phyloP scores from a whole-genome alignment of 2,329 filamentous ascomycete genomes.

The Aaosphaeria pasadenensis region DNA sequence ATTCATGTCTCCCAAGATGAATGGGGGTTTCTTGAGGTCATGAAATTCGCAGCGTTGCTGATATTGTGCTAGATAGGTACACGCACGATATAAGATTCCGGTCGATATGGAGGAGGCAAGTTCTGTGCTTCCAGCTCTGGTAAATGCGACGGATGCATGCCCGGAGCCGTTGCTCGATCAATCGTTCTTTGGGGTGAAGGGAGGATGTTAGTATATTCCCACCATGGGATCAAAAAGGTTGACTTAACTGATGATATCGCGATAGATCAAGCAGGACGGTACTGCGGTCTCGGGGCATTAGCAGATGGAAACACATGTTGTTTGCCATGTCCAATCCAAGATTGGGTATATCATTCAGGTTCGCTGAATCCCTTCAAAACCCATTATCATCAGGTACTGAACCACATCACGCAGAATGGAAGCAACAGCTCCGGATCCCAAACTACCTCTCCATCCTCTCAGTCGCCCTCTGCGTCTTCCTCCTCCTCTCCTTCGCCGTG shows the following conservation, averaged over 20 bases:
- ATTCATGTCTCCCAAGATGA: too few relatives aligned
- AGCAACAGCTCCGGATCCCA: slow-evolving; percentile 48
- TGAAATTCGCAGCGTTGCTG: too few relatives aligned
- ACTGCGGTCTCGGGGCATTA: slow-evolving; percentile 47
- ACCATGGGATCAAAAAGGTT: background rate
- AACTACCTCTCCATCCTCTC: slow-evolving; percentile 77
- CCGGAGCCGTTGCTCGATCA: slow-evolving; percentile 20
- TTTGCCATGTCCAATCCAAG: slow-evolving; percentile 76
- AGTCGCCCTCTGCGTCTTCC: slow-evolving; percentile 66
- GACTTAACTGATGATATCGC: background rate
- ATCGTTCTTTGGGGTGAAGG: slow-evolving; percentile 12
- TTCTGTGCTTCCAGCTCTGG: too few relatives aligned
- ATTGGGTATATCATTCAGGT: slow-evolving; percentile 65
- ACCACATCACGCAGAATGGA: slow-evolving; percentile 15
- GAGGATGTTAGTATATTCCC: slow-evolving; percentile 18
- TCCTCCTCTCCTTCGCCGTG: slow-evolving; percentile 74
- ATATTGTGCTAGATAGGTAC: too few relatives aligned
- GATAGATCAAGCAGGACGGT: slow-evolving; percentile 48
- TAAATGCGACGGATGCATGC: slow-evolving; percentile 9
- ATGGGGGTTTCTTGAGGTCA: too few relatives aligned
- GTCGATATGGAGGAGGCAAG: too few relatives aligned
- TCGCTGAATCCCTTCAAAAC: slow-evolving; percentile 9
- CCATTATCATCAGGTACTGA: background rate
- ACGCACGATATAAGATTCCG: too few relatives aligned
- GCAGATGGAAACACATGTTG: slow-evolving; percentile 62